Base-by-base conservation (phyloP, 352 stramenopile species). In the Pythium dissimile region DNA sequence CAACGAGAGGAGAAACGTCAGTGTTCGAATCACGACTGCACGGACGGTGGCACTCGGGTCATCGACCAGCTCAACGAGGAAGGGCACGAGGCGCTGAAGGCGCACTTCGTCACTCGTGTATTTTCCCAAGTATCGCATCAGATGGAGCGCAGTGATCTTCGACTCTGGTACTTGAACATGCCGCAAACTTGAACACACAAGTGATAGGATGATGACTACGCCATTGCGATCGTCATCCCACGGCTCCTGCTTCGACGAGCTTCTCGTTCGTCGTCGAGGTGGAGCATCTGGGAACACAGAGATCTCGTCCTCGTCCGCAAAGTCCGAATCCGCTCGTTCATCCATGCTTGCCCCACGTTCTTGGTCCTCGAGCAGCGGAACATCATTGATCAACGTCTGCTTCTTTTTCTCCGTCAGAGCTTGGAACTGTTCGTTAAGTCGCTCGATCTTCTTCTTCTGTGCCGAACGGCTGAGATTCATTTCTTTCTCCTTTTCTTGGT, bases 1-100 rank as follows among this genome's bases (percentile, higher is more conserved):
- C 18, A 94, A 64, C 26, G 79, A 88, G 31, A 98, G 62, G 28
- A 98, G 73, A 16, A 85, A 89, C 7, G 92, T 94, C 8, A 99
- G 70, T 1, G 89, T 94, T 24, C 92, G 81, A 11, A 99, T 80
- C 9, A 90, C 83, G 7, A 94, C 80, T 9, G 94, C 86, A 18
- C 96, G 76, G 11, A 99, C 93, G 7, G 89, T 84, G 5, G 86
- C 84, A 63, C 80, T 92, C 5, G 76, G 55, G 66, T 99, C 96
- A 39, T 98, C 89, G 28, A 98, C 84, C 27, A 98, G 66, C 52
- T 94, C 91, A 30, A 98, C 73, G 28, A 97, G 68, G 58, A 96
- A 97, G 20, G 92, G 96, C 32, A 99, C 78, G 50, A 99, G 73
- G 51, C 94, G 81, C 66, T 99, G 95, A 10, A 99, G 82, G 34